Base-by-base conservation (phyloP, 2,329 filamentous ascomycete species). In the Dissoconium aciculare region DNA sequence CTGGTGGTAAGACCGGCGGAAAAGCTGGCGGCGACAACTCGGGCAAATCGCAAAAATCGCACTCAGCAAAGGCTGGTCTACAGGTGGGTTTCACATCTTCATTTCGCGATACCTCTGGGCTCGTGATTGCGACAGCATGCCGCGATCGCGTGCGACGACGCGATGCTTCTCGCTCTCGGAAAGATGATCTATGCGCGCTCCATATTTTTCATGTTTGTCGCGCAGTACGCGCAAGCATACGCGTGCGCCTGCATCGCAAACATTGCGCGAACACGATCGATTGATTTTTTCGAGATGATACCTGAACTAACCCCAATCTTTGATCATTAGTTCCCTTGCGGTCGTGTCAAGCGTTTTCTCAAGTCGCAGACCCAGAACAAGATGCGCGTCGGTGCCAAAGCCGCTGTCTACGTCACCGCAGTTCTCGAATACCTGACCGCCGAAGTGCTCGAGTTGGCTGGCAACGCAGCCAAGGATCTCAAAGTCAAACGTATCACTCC, bases 401-500 rank as follows among this genome's bases (percentile, higher is more conserved):
- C 89, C 43, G 85, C 89, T 45, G 89, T 98, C 50, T 98, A 98
- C 57, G 83, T 95, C 40, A 95, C 89, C 29, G 89, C 89, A 34
- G 89, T 98, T 33, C 83, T 98, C 29, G 89, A 98, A 67, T 98
- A 98, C 60, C 79, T 98, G 37, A 87, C 89, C 49, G 89, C 89
- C 46, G 89, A 98, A 70, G 94, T 98, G 51, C 84, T 98, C 55
- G 89, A 98, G 67, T 68, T 98, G 66, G 89, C 89, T 60, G 89
- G 89, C 52, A 98, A 98, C 63, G 89, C 89, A 53, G 89, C 89
- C 43, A 87, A 89, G 52, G 89, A 98, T 69, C 94, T 95, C 78
- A 98, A 98, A 82, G 95, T 95, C 80, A 98, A 87, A 45, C 85
- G 89, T 79, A 98, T 98, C 68, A 98, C 95, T 40, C 89, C 89